These are phyloP conservation scores for Rosa persica DNA, from an alignment of 306 rosid genomes.

Conservation along the genomic window DNA sequence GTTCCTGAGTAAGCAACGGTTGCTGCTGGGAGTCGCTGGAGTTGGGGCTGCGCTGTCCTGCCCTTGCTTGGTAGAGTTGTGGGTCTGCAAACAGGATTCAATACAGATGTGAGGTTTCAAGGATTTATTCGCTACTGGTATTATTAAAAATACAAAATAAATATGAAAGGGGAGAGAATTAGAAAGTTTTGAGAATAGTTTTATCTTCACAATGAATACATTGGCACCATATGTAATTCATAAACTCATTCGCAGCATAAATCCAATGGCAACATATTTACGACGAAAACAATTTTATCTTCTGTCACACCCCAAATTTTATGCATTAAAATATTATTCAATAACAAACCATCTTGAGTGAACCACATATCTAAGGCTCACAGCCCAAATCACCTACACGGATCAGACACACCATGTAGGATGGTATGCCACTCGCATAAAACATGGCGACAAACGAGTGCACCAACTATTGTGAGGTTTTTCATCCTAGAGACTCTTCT, in stretches of 20 bases:
- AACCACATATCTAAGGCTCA: background rate
- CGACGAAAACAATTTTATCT: background rate
- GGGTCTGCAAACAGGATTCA: background rate
- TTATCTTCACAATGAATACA: background rate
- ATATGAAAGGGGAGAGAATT: background rate
- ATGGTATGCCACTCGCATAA: background rate
- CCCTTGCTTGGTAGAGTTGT: background rate
- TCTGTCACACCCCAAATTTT: background rate
- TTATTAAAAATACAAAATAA: background rate
- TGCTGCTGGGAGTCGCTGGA: background rate
- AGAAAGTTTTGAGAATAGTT: background rate
- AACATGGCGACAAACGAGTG: background rate
- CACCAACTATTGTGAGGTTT: background rate
- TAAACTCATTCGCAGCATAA: background rate
- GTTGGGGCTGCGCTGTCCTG: background rate
- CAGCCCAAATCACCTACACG: background rate
- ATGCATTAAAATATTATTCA: background rate
- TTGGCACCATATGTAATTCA: background rate
- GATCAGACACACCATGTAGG: background rate
- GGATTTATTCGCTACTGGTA: background rate
- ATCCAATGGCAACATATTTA: background rate
- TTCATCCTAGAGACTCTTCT: background rate
- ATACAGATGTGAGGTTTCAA: background rate
- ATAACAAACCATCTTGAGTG: background rate
- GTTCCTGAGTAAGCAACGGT: background rate